Evolutionary conservation across 352 stramenopile genomes (phyloP).

Genomic region (Pythium apleroticum): DNA sequence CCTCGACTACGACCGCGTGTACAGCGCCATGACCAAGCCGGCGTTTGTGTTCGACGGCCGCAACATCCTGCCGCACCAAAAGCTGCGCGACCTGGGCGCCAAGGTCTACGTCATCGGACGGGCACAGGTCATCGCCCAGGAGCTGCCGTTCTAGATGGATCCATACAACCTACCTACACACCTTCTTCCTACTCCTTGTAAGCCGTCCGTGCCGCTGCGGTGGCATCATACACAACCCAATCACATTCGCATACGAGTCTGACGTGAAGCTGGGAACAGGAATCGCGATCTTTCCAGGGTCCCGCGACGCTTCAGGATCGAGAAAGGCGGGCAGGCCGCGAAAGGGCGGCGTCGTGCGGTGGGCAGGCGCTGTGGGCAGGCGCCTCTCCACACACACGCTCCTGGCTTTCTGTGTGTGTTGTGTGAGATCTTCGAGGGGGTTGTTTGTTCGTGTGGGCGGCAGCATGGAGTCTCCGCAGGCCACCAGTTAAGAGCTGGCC

Average conservation of each 20-base stretch:
- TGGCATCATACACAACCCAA: not conserved
- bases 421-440: no score
- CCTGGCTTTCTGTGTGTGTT: no score
- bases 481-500: not conserved
- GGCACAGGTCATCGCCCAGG: constrained; percentile 62
- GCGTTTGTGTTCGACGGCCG: constrained; percentile 99
- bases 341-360: constrained; percentile 13
- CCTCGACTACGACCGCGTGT: constrained; percentile 96
- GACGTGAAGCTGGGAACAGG: not conserved
- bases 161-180: not conserved
- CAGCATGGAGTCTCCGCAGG: not conserved
- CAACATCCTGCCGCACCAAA: constrained; percentile 95
- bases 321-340: not conserved
- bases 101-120: constrained; percentile 97
- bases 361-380: not conserved
- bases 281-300: not conserved
- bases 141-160: constrained; percentile 74
- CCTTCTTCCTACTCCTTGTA: not conserved
- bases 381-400: no score
- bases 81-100: constrained; percentile 95
- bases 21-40: constrained; percentile 96
- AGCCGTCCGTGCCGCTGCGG: not conserved
- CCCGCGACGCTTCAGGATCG: constrained; percentile 7
- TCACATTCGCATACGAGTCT: not conserved
- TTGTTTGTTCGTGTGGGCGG: no score